Percentiles rank a stretch among this genome's conserved stretches.
These are phyloP conservation scores for Yarrowia bubula DNA, from an alignment of 805 yeast genomes.

Conservation along the genomic window DNA sequence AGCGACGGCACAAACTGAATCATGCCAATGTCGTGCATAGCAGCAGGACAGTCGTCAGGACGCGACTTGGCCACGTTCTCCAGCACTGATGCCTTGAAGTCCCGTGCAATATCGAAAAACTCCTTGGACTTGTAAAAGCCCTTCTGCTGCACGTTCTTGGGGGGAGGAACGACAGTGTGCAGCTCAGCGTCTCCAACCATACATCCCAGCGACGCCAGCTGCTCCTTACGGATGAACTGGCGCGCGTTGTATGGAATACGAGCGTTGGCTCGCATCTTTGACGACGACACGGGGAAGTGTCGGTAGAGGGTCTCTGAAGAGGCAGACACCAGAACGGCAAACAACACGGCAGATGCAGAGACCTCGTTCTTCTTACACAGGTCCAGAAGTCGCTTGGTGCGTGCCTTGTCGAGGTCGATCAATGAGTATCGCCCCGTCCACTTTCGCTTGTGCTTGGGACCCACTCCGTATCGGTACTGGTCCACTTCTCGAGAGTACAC, in stretches of 20 bases:
- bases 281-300: constrained; percentile 16
- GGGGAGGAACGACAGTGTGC: constrained; percentile 3
- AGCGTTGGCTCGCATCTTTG: constrained; percentile 39
- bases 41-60: constrained; percentile 10
- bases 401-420: constrained; percentile 6
- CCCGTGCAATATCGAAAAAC: constrained; percentile 5
- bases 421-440: constrained; percentile 16
- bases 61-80: constrained; percentile 2
- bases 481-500: constrained; percentile 7
- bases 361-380: not conserved
- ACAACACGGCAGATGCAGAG: constrained; percentile 7
- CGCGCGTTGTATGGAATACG: constrained; percentile 90
- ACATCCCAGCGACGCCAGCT: constrained; percentile 1
- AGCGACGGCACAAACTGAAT: constrained; percentile 6
- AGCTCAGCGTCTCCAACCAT: constrained; percentile 18
- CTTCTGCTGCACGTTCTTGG: constrained; percentile 19
- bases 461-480: constrained; percentile 8
- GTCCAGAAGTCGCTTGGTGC: constrained; percentile 1
- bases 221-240: constrained; percentile 66
- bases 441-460: not conserved
- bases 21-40: constrained; percentile 21
- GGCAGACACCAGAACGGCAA: constrained; percentile 11
- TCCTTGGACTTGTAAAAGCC: constrained; percentile 1
- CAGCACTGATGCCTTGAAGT: not conserved
- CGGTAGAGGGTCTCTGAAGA: constrained; percentile 11